Conservation (phyloP, 2,329 filamentous ascomycete genomes). For the Metarhizium anisopliae region DNA sequence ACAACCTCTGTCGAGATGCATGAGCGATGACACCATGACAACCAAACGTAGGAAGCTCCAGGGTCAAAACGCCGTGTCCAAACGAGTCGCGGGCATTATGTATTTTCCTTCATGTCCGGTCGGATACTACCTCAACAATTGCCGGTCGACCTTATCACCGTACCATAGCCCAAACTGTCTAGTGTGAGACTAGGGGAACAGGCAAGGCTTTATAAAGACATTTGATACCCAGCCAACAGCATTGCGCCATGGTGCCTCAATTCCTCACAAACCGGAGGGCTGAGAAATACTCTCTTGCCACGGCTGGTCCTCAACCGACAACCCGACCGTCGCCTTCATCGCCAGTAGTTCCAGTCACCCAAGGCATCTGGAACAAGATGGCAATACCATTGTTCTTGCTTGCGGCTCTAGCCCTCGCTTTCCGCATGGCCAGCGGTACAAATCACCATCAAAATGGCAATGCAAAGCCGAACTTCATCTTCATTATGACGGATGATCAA, state of each 20-base stretch:
- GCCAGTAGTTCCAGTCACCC: neutral
- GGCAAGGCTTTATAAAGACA: too few relatives aligned
- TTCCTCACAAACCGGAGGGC: neutral
- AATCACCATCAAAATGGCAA: neutral
- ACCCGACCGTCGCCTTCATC: neutral
- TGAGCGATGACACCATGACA: too few relatives aligned
- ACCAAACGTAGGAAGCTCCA: too few relatives aligned
- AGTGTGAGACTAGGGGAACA: too few relatives aligned
- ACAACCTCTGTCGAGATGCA: too few relatives aligned
- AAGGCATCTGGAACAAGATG: neutral
- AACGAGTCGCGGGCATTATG: too few relatives aligned
- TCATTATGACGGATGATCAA: slow-evolving; percentile 62
- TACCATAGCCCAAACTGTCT: too few relatives aligned
- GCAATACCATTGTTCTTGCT: neutral
- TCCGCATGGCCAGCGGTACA: neutral
- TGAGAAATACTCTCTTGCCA: neutral
- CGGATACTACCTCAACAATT: too few relatives aligned
- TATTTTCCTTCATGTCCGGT: too few relatives aligned
- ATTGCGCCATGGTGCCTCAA: neutral
- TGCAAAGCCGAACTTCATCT: slow-evolving; percentile 44
- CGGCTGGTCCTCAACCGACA: neutral
- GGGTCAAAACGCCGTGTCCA: too few relatives aligned
- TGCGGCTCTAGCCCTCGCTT: neutral
- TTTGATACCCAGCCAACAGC: too few relatives aligned
- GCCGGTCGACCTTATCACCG: too few relatives aligned